Percentiles rank a stretch among this genome's conserved stretches.
phyloP scores from a whole-genome alignment of 2,329 filamentous ascomycete species.

The Chaetomium globosum region DNA sequence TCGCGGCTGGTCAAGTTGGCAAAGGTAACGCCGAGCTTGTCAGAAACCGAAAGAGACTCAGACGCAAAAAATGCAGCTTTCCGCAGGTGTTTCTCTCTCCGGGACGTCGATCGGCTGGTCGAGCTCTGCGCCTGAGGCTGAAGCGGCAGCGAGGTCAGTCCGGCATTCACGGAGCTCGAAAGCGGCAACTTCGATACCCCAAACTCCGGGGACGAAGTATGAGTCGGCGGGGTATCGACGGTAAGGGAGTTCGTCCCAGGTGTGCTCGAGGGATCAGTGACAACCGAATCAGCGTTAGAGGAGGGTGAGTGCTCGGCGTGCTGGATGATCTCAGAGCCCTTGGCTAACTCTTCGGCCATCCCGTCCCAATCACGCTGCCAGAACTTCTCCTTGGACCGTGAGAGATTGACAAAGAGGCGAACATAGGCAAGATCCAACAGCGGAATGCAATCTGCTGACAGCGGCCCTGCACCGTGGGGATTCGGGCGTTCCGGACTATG shows the following conservation, averaged over 20 bases:
- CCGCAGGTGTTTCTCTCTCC: slow-evolving; percentile 82
- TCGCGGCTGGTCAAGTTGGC: slow-evolving; percentile 82
- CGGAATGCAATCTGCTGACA: slow-evolving; percentile 89
- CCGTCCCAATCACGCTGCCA: slow-evolving; percentile 93
- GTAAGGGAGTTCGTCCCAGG: slow-evolving; percentile 52
- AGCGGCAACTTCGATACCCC: slow-evolving; percentile 45
- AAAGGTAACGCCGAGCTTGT: slow-evolving; percentile 82
- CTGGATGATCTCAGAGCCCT: slow-evolving; percentile 73
- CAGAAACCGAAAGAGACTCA: slow-evolving; percentile 85
- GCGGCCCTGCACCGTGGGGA: slow-evolving; percentile 75
- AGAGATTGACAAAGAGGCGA: slow-evolving; percentile 89
- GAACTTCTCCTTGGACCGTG: slow-evolving; percentile 86
- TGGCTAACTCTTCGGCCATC: slow-evolving; percentile 83
- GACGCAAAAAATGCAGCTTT: slow-evolving; percentile 96
- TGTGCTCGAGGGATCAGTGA: slow-evolving; percentile 51
- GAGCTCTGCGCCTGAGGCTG: slow-evolving; percentile 39
- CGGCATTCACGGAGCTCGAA: slow-evolving; percentile 33
- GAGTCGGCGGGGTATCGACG: slow-evolving; percentile 55
- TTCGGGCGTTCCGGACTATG: slow-evolving; percentile 85
- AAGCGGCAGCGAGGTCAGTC: slow-evolving; percentile 34
- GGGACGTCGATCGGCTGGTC: slow-evolving; percentile 56
- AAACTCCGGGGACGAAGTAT: slow-evolving; percentile 55
- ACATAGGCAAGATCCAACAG: slow-evolving; percentile 91
- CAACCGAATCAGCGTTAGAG: slow-evolving; percentile 50
- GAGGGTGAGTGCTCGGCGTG: slow-evolving; percentile 66